These are phyloP conservation scores for Gaeumannomyces sp. DNA, from an alignment of 2,329 filamentous ascomycete species.

Conservation along the genomic window DNA sequence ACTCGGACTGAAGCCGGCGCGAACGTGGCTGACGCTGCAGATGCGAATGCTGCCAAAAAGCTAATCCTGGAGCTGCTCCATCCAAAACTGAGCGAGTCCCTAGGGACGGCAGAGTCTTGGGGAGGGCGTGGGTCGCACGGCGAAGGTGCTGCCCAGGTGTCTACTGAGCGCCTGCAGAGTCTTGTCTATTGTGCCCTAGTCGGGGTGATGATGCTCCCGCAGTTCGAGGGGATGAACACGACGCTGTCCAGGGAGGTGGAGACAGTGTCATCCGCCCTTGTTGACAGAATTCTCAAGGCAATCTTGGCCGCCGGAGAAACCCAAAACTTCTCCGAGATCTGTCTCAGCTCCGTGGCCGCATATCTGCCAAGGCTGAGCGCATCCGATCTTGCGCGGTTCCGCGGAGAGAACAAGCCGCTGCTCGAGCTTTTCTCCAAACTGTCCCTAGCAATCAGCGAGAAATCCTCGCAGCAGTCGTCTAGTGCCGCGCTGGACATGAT, in stretches of 20 bases:
- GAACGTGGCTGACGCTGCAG: constrained; percentile 27
- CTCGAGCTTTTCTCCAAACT: constrained; percentile 37
- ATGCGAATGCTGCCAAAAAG: constrained; percentile 40
- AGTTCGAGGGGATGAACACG: constrained; percentile 40
- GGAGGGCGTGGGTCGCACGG: constrained; percentile 25
- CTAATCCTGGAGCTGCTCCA: constrained; percentile 47
- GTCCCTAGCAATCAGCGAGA: constrained; percentile 27
- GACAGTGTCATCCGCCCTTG: constrained; percentile 32
- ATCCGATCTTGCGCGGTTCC: constrained; percentile 30
- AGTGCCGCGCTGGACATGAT: constrained; percentile 45
- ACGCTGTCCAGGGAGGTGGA: constrained; percentile 44
- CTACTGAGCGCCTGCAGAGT: constrained; percentile 46
- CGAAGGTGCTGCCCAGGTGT: constrained; percentile 43
- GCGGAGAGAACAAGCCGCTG: constrained; percentile 33
- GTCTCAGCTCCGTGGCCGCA: constrained; percentile 37
- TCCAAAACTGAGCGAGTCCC: constrained; percentile 45
- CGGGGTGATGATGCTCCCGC: constrained; percentile 39
- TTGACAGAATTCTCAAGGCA: constrained; percentile 33
- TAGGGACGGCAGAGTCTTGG: constrained; percentile 42
- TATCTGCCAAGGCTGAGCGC: constrained; percentile 40
- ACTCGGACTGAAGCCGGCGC: constrained; percentile 12
- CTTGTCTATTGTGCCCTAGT: constrained; percentile 42
- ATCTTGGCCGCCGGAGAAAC: constrained; percentile 39
- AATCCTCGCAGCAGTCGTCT: constrained; percentile 25
- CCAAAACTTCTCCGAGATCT: constrained; percentile 37